Evolutionary conservation across 148 eudicot genomes (phyloP).

Genomic region (Cornus kousa): DNA sequence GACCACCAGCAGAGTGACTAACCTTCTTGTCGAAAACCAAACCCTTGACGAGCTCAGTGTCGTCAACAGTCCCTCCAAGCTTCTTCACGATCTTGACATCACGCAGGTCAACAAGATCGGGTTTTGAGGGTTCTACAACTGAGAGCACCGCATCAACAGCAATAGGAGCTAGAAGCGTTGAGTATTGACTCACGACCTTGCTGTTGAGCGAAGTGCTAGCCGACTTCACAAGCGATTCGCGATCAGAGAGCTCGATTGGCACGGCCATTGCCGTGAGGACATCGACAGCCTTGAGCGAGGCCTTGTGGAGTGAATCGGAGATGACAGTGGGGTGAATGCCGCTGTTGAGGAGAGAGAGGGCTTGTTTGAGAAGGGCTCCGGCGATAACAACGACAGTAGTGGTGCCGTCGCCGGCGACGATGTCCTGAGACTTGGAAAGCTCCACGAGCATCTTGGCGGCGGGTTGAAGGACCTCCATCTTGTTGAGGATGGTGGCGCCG

Average conservation of each 20-base stretch:
- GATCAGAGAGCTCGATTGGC: slow-evolving; percentile 77
- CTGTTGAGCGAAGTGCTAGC: slow-evolving; percentile 85
- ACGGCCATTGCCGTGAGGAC: slow-evolving; percentile 85
- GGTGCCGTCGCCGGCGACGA: slow-evolving; percentile 96
- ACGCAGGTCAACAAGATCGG: slow-evolving; percentile 77
- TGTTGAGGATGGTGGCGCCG: slow-evolving; percentile 87
- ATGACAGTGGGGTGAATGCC: slow-evolving; percentile 90
- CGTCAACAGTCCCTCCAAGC: slow-evolving; percentile 90
- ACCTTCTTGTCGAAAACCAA: slow-evolving; percentile 94
- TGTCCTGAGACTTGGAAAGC: slow-evolving; percentile 79
- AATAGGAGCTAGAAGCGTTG: slow-evolving; percentile 80
- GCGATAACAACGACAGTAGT: slow-evolving; percentile 94
- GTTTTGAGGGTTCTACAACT: slow-evolving; percentile 76
- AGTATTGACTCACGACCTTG: slow-evolving; percentile 93
- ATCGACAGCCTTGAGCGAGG: slow-evolving; percentile 54
- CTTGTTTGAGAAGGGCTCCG: slow-evolving; percentile 70
- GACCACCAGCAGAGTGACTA: slow-evolving; percentile 80
- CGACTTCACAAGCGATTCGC: slow-evolving; percentile 69
- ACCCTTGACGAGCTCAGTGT: slow-evolving; percentile 81
- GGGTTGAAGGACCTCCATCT: slow-evolving; percentile 95
- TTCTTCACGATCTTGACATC: slow-evolving; percentile 91
- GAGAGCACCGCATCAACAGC: slow-evolving; percentile 88
- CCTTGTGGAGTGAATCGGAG: slow-evolving; percentile 83
- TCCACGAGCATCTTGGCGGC: slow-evolving; percentile 96
- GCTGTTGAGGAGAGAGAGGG: slow-evolving; percentile 42